Percentiles rank a stretch among this genome's conserved stretches.
phyloP scores from a whole-genome alignment of 345 rosid genomes.

The Citrus sp. region DNA sequence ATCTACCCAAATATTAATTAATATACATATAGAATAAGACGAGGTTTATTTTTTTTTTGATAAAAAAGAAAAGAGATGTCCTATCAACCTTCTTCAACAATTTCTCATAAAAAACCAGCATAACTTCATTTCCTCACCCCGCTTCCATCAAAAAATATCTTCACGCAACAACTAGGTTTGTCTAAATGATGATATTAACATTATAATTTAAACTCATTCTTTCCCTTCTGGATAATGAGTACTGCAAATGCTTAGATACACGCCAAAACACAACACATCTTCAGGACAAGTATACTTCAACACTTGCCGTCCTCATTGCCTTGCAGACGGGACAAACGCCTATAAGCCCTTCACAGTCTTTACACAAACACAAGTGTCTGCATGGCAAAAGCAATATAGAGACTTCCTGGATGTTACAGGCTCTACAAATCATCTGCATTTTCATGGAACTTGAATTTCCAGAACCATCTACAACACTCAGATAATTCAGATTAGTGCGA shows the following conservation, averaged over 20 bases:
- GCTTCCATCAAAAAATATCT: too few relatives aligned
- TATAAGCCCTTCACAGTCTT: conserved; percentile 51
- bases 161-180: not conserved
- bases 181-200: not conserved
- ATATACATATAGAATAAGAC: too few relatives aligned
- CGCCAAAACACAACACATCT: not conserved
- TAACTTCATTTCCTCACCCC: too few relatives aligned
- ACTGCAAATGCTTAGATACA: conserved; percentile 21
- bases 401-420: conserved; percentile 52
- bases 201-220: conserved; percentile 8
- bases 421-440: conserved; percentile 43
- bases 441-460: conserved; percentile 17
- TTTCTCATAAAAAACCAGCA: too few relatives aligned
- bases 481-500: conserved; percentile 32
- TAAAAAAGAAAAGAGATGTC: too few relatives aligned
- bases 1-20: too few relatives aligned
- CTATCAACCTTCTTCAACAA: too few relatives aligned
- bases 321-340: conserved; percentile 58
- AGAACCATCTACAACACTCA: conserved; percentile 18
- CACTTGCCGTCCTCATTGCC: conserved; percentile 47
- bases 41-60: too few relatives aligned
- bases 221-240: conserved; percentile 8
- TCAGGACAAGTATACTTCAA: conserved; percentile 43
- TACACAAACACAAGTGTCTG: conserved; percentile 68
- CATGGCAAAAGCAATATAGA: conserved; percentile 60